A percentile compares a stretch with the other conserved stretches of the same genome.
phyloP scores from a whole-genome alignment of 495 filamentous ascomycete genomes.

The Xylaria telfairii region DNA sequence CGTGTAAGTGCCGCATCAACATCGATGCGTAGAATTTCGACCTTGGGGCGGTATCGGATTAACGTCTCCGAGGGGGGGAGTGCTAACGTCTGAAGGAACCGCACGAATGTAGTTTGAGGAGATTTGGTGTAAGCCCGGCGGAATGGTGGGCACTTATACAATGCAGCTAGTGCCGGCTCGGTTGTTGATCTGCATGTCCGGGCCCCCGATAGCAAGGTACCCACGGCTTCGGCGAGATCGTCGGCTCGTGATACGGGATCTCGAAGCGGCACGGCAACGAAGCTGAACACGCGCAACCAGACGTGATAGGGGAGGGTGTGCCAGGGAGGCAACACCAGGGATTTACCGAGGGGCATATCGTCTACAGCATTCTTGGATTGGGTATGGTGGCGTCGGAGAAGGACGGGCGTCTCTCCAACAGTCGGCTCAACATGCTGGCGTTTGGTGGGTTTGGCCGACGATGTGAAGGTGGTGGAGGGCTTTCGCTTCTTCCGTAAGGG shows the following conservation, averaged over 20 bases:
- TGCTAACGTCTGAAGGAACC: conserved; percentile 47
- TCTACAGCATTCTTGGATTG: conserved; percentile 6
- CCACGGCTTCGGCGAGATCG: conserved; percentile 41
- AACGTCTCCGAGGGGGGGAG: conserved; percentile 30
- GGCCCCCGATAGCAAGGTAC: conserved; percentile 67
- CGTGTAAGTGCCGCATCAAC: conserved; percentile 47
- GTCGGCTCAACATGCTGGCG: conserved; percentile 13
- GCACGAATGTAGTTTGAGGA: conserved; percentile 47
- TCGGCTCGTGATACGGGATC: conserved; percentile 52
- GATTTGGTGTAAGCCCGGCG: conserved; percentile 44
- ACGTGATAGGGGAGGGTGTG: conserved; percentile 73
- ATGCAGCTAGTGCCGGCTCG: conserved; percentile 75
- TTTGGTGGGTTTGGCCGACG: background rate
- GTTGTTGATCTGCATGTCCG: conserved; percentile 68
- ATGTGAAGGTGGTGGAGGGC: background rate
- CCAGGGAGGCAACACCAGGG: conserved; percentile 66
- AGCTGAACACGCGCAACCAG: conserved; percentile 70
- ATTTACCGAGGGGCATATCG: background rate
- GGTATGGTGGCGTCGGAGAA: background rate
- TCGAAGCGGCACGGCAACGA: conserved; percentile 66
- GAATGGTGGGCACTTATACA: conserved; percentile 72
- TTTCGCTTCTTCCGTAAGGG: background rate
- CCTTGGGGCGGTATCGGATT: conserved; percentile 67
- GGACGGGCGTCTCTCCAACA: background rate
- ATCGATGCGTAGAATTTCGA: conserved; percentile 72